phyloP scores from a whole-genome alignment of 768 basidiomycete genomes.

The Candolleomyces eurysporus region DNA sequence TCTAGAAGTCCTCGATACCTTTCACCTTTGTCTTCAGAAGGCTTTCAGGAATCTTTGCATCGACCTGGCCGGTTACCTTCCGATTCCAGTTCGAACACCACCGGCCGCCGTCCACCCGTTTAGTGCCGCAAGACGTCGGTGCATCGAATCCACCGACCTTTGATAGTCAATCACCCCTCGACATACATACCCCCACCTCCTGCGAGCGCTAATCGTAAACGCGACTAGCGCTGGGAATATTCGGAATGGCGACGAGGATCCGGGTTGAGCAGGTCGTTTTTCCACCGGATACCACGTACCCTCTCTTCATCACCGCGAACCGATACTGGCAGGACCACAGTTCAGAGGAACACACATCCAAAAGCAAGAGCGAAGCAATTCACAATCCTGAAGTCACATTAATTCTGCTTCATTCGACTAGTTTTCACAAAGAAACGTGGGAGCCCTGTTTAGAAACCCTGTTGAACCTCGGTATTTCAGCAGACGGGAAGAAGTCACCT shows the following conservation, averaged over 20 bases:
- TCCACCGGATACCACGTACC: slow-evolving; percentile 38
- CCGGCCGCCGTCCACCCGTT: too few relatives aligned
- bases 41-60: background rate
- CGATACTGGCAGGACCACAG: slow-evolving; percentile 47
- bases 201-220: background rate
- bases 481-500: slow-evolving; percentile 20
- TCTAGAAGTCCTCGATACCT: background rate
- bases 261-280: slow-evolving; percentile 18
- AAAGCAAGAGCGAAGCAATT: slow-evolving; percentile 24
- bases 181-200: background rate
- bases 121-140: too few relatives aligned
- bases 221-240: background rate
- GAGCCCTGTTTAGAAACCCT: slow-evolving; percentile 55
- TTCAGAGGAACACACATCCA: slow-evolving; percentile 7
- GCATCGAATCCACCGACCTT: too few relatives aligned
- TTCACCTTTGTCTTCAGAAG: background rate
- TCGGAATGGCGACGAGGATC: background rate
- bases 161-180: too few relatives aligned
- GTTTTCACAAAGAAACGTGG: slow-evolving; percentile 77
- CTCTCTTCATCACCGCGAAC: slow-evolving; percentile 54
- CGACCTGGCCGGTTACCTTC: background rate
- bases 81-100: background rate
- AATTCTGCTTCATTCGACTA: slow-evolving; percentile 65
- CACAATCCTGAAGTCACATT: slow-evolving; percentile 48
- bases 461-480: slow-evolving; percentile 30